phyloP scores from a whole-genome alignment of 2,329 filamentous ascomycete species.

The Xenosphaeropsis pyriputrescens region DNA sequence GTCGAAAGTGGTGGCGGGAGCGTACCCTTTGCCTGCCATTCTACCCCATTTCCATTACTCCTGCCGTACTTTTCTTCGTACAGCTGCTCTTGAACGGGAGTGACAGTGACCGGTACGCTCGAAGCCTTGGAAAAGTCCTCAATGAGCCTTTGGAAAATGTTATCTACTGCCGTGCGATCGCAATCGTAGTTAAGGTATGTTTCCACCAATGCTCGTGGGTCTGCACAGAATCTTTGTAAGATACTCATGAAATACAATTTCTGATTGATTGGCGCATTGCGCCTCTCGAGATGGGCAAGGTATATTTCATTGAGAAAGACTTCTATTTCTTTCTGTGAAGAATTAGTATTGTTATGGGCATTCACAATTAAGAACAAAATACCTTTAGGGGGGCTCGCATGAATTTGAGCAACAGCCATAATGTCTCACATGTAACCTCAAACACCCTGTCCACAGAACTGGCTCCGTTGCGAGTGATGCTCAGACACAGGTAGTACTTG shows the following conservation, averaged over 20 bases:
- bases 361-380: conserved; percentile 5
- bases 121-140: conserved; percentile 86
- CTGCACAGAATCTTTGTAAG: conserved; percentile 68
- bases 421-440: conserved; percentile 91
- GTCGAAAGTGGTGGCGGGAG: conserved; percentile 70
- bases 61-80: conserved; percentile 64
- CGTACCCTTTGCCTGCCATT: conserved; percentile 80
- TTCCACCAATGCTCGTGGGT: conserved; percentile 82
- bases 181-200: conserved; percentile 98
- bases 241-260: conserved; percentile 86
- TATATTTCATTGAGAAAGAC: conserved; percentile 98
- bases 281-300: conserved; percentile 76
- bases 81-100: conserved; percentile 63
- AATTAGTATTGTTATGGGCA: neutral
- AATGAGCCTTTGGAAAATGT: conserved; percentile 90
- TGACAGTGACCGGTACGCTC: conserved; percentile 63
- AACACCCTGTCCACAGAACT: conserved; percentile 88
- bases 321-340: conserved; percentile 77
- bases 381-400: conserved; percentile 91
- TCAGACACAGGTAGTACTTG: conserved; percentile 93
- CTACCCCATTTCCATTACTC: conserved; percentile 38
- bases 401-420: conserved; percentile 92
- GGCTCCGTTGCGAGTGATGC: conserved; percentile 85
- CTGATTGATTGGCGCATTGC: conserved; percentile 74
- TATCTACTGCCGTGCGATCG: conserved; percentile 81